Conservation (phyloP, 2,329 filamentous ascomycete genomes). For the Fusarium sarcochroum region DNA sequence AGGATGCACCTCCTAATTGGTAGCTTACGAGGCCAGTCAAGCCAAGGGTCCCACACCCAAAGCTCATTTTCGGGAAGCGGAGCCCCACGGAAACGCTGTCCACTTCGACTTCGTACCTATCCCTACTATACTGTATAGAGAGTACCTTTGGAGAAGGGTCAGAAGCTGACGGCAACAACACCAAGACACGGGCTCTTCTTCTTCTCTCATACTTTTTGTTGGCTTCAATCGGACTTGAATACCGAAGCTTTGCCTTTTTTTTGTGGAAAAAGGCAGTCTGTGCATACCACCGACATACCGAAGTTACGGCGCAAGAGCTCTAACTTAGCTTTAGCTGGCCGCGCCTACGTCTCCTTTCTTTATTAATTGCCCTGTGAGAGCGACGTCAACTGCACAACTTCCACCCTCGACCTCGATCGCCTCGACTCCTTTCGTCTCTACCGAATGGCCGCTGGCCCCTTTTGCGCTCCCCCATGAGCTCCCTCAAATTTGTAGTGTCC, state of each 20-base stretch:
- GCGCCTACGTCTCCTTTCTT: conserved; percentile 42
- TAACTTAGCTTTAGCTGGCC: conserved; percentile 25
- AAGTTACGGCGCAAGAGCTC: conserved; percentile 26
- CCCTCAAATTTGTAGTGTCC: conserved; percentile 94
- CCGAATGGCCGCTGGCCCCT: conserved; percentile 62
- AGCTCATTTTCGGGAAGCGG: conserved; percentile 40
- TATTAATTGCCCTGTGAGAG: conserved; percentile 39
- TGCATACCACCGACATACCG: conserved; percentile 5
- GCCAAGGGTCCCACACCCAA: conserved; percentile 18
- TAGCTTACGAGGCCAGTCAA: conserved; percentile 23
- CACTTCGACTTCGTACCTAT: conserved; percentile 35
- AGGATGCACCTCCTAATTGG: conserved; percentile 13
- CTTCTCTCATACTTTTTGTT: conserved; percentile 5
- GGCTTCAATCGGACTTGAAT: neutral
- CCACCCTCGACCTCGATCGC: conserved; percentile 12
- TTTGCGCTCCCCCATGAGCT: conserved; percentile 80
- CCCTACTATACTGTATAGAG: conserved; percentile 18
- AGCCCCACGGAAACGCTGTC: conserved; percentile 45
- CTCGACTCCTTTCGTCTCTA: conserved; percentile 25
- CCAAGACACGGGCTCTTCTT: conserved; percentile 24
- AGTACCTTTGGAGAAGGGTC: conserved; percentile 15
- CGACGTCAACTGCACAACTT: conserved; percentile 36
- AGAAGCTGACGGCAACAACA: conserved; percentile 30
- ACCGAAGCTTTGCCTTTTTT: neutral
- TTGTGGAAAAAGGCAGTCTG: neutral